Conservation (phyloP, 345 rosid species). For the Salix viminalis region DNA sequence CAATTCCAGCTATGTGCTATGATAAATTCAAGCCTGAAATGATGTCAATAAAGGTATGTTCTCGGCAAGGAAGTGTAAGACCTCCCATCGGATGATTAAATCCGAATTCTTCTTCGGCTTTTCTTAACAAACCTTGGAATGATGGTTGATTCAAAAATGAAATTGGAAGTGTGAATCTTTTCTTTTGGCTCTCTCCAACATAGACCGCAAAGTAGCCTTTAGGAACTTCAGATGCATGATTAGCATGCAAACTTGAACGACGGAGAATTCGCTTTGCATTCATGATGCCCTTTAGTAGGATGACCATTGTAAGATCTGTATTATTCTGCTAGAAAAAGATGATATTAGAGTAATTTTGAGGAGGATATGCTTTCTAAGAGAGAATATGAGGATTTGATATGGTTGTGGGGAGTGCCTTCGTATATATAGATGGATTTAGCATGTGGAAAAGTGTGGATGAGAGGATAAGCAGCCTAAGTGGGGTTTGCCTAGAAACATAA, state of each 20-base stretch:
- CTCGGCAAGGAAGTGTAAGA: conserved; percentile 10
- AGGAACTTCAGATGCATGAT: neutral
- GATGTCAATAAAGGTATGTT: neutral
- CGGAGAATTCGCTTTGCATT: neutral
- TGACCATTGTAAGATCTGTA: neutral
- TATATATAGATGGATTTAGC: conserved; percentile 1
- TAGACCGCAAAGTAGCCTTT: conserved; percentile 6
- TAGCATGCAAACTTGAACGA: neutral
- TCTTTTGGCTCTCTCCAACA: conserved; percentile 11
- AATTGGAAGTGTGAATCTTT: conserved; percentile 1
- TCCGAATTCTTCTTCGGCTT: conserved; percentile 11
- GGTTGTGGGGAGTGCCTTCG: neutral
- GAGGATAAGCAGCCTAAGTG: conserved; percentile 16
- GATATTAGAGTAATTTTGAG: neutral
- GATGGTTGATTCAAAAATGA: conserved; percentile 4
- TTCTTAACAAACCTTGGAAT: conserved; percentile 3
- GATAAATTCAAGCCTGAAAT: neutral
- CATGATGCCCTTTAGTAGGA: neutral
- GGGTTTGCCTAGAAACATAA: conserved; percentile 1
- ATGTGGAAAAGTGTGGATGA: neutral
- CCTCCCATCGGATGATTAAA: conserved; percentile 11
- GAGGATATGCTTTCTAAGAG: neutral
- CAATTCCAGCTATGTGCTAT: too few species aligned
- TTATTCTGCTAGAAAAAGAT: too few species aligned
- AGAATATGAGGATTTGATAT: neutral